Base-by-base conservation (phyloP, 805 yeast genomes). In the Osmozyma mogii region DNA sequence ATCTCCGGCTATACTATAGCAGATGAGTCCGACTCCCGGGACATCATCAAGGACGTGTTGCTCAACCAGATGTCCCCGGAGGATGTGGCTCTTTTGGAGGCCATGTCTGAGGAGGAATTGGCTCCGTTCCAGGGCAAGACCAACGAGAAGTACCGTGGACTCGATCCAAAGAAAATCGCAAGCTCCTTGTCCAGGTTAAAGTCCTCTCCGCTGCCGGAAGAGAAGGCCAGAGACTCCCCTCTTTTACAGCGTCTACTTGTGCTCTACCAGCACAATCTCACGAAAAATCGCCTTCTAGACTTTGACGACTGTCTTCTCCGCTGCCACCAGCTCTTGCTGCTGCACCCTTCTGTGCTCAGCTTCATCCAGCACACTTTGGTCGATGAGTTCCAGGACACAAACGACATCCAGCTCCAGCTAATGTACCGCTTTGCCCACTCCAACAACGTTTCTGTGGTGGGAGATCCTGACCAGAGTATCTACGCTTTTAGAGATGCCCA, bases 371-470 rank as follows among this genome's bases (percentile, higher is more conserved):
- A 85, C 44, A 85, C 87, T 0, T 59, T 89, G 12, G 84, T 92
- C 5, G 98, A 89, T 56, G 98, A 89, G 54, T 89, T 87, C 45
- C 97, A 89, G 56, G 98, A 92, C 45, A 87, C 96, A 0, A 84
- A 82, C 43, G 62, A 62, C 20, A 65, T 85, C 11, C 97, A 89
- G 49, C 62, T 85, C 39, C 72, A 74, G 31, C 58, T 92, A 26
- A 69, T 84, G 63, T 68, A 68, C 37, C 56, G 61, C 28, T 59
- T 63, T 44, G 61, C 67, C 2, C 33, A 35, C 23, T 61, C 61
- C 7, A 47, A 52, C 34, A 78, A 78, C 34, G 68, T 89, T 6
- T 84, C 96, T 0, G 78, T 87, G 1, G 96, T 89, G 2, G 98
- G 98, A 1, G 98, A 89, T 49, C 95, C 96, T 0, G 96, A 92